Evolutionary conservation across 345 rosid species (phyloP), one percentile per base, ranked within the genome.

Genomic region (Psidium friedrichsthalianum): DNA sequence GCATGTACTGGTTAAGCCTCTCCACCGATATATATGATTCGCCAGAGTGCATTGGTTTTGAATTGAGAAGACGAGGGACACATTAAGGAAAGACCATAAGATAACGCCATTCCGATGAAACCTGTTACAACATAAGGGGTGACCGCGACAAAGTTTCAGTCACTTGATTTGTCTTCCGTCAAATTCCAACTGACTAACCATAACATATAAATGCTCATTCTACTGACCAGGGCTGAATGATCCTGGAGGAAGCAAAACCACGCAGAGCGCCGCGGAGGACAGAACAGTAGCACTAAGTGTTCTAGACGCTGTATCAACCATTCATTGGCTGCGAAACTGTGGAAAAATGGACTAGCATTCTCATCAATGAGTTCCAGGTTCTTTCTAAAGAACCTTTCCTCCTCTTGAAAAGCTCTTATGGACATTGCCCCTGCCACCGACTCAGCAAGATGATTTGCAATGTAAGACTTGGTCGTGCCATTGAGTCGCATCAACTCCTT

Each of bases 51-150:
- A 96, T 84, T 95, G 98, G 93, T 95, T 94, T 90, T 96, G 98
- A 87, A 96, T 95, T 3, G 99, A 93, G 78, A 86, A 61, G 24
- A 96, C 98, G 69, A 97, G 91, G 49, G 98, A 92, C 89, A 87
- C 36, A 84, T 97, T 97, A 97, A 85, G 15, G 99, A 94, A 88
- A 97, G 95, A 87, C 99, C 99, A 59, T 97, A 96, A 9, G 99
- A 96, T 86, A 97, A 91, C n/a, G 99, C 98, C 99, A 97, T 93
- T 87, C 99, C 99, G 5, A 97, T 91, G 86, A 97, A 97, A 57
- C 99, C 99, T 97, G 95, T 88, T 86, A 76, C 47, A 84, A 86
- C 44, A 85, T 3, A 78, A 82, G 24, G 51, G 8, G n/a, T 11
- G 32, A 22, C 42, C 54, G n/a, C 22, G 8, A 51, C 83, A n/a